These are phyloP conservation scores for Teratosphaeria destructans DNA, from an alignment of 2,329 filamentous ascomycete species.

Conservation along the genomic window DNA sequence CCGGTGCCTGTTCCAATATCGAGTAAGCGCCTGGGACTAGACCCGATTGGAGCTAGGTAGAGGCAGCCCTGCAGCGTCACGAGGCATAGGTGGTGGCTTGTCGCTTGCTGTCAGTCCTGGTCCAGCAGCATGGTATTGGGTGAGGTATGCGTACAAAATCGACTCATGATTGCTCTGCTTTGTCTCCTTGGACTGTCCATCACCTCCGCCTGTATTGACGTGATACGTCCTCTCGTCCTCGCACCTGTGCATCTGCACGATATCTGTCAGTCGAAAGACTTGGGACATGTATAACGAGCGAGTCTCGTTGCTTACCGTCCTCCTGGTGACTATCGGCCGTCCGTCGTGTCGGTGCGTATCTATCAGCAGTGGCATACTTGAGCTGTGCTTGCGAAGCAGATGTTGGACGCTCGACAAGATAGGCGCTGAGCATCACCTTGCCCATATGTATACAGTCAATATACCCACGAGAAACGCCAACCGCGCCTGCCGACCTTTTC, in stretches of 20 bases:
- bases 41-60: conserved; percentile 20
- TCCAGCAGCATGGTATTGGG: neutral
- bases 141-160: conserved; percentile 12
- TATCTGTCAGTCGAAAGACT: neutral
- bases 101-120: conserved; percentile 9
- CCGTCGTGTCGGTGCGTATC: neutral
- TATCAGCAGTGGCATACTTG: neutral
- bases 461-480: neutral
- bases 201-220: conserved; percentile 24
- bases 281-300: neutral
- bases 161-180: conserved; percentile 21
- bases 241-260: conserved; percentile 22
- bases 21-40: conserved; percentile 24
- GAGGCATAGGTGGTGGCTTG: conserved; percentile 32
- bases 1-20: conserved; percentile 33
- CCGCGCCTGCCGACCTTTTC: neutral
- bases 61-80: conserved; percentile 23
- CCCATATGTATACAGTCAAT: neutral
- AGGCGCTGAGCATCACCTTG: neutral
- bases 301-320: neutral
- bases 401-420: neutral
- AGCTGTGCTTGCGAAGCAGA: neutral
- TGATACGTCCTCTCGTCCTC: conserved; percentile 29
- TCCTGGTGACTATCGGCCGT: neutral
- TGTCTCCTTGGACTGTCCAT: conserved; percentile 30